Evolutionary conservation across 148 eudicot species (phyloP).

Genomic region (Silene conica): DNA sequence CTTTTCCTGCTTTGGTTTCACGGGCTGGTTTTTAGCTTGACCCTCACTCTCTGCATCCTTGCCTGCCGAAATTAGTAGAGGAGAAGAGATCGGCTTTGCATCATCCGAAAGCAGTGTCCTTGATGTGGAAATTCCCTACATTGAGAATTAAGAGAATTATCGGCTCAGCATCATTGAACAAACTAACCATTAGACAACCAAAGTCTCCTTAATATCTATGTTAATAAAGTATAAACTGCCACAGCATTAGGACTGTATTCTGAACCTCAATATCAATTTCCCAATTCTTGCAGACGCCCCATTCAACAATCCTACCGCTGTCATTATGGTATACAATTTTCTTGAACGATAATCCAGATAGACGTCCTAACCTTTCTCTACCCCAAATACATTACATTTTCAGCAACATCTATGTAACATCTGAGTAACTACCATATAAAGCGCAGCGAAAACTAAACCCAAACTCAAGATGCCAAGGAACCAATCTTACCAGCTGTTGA

Average conservation of each 20-base stretch:
- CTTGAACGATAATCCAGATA: no score
- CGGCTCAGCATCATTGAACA: neutral
- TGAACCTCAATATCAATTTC: neutral
- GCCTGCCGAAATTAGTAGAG: constrained; percentile 55
- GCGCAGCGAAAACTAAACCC: neutral
- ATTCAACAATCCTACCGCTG: neutral
- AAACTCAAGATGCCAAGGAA: neutral
- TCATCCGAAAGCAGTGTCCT: constrained; percentile 60
- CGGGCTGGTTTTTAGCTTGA: constrained; percentile 57
- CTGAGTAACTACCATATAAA: neutral
- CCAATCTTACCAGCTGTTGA: constrained; percentile 61
- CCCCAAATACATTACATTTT: no score
- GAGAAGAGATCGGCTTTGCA: constrained; percentile 69
- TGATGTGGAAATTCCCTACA: constrained; percentile 59
- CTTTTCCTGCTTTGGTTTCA: constrained; percentile 58
- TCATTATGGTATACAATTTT: no score
- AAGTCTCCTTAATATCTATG: neutral
- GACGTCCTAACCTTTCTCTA: no score
- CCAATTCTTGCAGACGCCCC: neutral
- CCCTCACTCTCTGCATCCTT: constrained; percentile 43
- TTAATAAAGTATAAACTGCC: neutral
- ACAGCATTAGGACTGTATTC: constrained; percentile 1
- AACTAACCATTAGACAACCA: neutral
- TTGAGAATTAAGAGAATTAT: constrained; percentile 12
- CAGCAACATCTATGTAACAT: neutral